Evolutionary conservation across 768 basidiomycete species (phyloP).

Genomic region (Glaciozyma martinii): DNA sequence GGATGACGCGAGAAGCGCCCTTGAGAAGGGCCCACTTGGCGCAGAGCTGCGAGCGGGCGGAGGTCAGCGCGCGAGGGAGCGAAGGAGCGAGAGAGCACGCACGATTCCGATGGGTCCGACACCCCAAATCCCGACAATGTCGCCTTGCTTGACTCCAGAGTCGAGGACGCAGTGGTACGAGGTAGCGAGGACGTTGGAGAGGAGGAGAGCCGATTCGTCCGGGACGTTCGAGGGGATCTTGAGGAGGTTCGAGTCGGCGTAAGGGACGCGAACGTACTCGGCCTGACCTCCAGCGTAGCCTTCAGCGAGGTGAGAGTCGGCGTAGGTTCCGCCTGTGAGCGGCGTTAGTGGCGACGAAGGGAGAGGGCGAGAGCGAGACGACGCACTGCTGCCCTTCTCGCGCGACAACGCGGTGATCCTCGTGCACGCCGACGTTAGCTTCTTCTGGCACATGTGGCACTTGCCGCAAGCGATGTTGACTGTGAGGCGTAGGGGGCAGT

Average conservation of each 20-base stretch:
- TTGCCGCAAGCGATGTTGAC: conserved; percentile 33
- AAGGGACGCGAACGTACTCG: conserved; percentile 63
- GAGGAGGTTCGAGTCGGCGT: conserved; percentile 62
- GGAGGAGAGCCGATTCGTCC: conserved; percentile 49
- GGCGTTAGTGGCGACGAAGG: conserved; percentile 39
- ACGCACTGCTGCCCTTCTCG: conserved; percentile 40
- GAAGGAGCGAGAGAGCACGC: not conserved
- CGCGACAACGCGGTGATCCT: conserved; percentile 38
- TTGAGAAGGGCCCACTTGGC: conserved; percentile 57
- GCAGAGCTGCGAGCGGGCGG: conserved; percentile 42
- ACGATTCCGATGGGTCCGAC: conserved; percentile 21
- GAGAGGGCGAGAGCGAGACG: too few relatives aligned
- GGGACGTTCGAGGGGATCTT: conserved; percentile 58
- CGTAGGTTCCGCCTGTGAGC: conserved; percentile 44
- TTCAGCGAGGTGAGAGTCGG: conserved; percentile 43
- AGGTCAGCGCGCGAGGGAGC: not conserved
- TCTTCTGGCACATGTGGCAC: conserved; percentile 57
- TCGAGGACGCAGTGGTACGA: conserved; percentile 66
- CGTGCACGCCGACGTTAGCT: conserved; percentile 58
- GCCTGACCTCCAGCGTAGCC: conserved; percentile 72
- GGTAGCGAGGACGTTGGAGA: conserved; percentile 44
- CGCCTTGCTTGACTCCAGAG: conserved; percentile 62
- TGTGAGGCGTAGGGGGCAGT: too few relatives aligned
- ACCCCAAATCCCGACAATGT: conserved; percentile 41
- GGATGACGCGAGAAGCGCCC: conserved; percentile 57